Conservation (phyloP, 441 rosid genomes). For the Adansonia grandidieri region DNA sequence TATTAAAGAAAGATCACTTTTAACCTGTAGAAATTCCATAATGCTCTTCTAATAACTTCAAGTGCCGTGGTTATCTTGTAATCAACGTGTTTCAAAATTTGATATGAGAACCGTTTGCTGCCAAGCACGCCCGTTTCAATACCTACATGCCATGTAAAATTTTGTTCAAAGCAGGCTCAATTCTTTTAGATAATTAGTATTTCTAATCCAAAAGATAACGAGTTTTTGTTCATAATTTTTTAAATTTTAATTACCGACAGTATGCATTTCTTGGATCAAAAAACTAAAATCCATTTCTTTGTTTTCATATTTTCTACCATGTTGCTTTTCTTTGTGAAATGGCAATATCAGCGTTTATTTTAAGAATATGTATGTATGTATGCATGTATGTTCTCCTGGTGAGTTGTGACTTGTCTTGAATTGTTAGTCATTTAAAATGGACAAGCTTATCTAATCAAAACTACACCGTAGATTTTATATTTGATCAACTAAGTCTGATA, state of each 20-base stretch:
- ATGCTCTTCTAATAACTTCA: slow-evolving; percentile 94
- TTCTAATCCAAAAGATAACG: not conserved
- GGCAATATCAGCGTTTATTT: slow-evolving; percentile 4
- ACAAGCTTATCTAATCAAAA: slow-evolving; percentile 25
- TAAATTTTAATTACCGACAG: slow-evolving; percentile 17
- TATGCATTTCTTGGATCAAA: slow-evolving; percentile 16
- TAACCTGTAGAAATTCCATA: slow-evolving; percentile 96
- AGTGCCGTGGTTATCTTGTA: slow-evolving; percentile 82
- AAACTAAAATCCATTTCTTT: slow-evolving; percentile 3
- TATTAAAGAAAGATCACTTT: not conserved
- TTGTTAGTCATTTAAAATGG: slow-evolving; percentile 13
- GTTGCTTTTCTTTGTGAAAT: slow-evolving; percentile 17
- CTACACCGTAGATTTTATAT: not conserved
- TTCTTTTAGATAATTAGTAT: slow-evolving; percentile 18
- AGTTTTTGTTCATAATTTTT: too few relatives aligned
- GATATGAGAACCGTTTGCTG: slow-evolving; percentile 82
- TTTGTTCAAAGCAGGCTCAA: slow-evolving; percentile 20
- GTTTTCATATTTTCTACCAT: not conserved
- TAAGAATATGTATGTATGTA: slow-evolving; percentile 15
- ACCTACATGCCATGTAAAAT: slow-evolving; percentile 55
- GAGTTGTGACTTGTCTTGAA: slow-evolving; percentile 24
- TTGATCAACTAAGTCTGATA: not conserved
- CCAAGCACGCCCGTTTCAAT: slow-evolving; percentile 95
- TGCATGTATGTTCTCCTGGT: slow-evolving; percentile 36
- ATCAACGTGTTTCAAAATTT: slow-evolving; percentile 69